Base-by-base conservation (phyloP, 2,329 filamentous ascomycete species). In the Tolypocladium inflatum region DNA sequence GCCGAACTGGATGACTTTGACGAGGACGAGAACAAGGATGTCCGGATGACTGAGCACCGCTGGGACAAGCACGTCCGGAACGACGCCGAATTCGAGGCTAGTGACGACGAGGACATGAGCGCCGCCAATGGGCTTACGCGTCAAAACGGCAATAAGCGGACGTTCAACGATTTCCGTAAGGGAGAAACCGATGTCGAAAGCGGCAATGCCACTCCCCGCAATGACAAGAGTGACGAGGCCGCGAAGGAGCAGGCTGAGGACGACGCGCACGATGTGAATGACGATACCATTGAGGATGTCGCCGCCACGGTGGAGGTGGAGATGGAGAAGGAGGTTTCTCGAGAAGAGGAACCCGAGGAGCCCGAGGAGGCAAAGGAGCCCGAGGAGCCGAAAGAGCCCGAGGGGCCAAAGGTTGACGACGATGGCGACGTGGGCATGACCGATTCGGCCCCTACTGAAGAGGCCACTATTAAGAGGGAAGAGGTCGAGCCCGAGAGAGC, bases 71-170 rank as follows among this genome's bases (percentile, higher is more conserved):
- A 83, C 54, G 81, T 91, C 33, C 82, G 86, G 56, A 84, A 89
- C 59, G 84, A 90, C 9, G 89, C 89, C 64, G 93, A 97, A 68
- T 84, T 92, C 50, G 89, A 91, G 59, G 89, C 94, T 50, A 95
- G 90, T 62, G 91, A 96, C 60, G 91, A 96, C 60, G 93, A 97
- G 65, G 91, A 96, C 13, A 84, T 91, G 72, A 83, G 83, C 48
- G 78, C 78, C 48, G 80, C 82, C 42, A 90, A 94, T 63, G 93
- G 91, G 19, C 81, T 91, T 45, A 86, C 82, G 55, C 73, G 71
- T 39, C 71, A 73, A 38, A 79, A 76, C 37, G 78, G 75, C 35
- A 76, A 73, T 57, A 77, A 78, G 63, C 78, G 79, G 21, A 76
- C 76, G 1, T 84, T 84, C 63, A 74, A 73, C 55, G 80, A 84